phyloP scores from a whole-genome alignment of 129 eudicot species.

The Escallonia herrerae region DNA sequence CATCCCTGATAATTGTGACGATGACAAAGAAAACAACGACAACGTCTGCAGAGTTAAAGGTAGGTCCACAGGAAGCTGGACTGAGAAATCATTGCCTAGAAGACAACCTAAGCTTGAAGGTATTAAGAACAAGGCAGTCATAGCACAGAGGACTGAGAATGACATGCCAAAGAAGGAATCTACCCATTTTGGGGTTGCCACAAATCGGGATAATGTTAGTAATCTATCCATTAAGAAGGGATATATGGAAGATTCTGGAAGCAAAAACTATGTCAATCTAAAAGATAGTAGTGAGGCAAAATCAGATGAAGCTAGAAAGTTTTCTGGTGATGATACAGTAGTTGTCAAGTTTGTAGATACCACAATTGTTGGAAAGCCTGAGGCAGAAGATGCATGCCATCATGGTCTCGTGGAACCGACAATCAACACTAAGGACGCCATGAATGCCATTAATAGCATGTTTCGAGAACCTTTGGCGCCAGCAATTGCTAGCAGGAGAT shows the following conservation, averaged over 20 bases:
- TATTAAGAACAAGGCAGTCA: conserved; percentile 14
- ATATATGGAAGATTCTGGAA: conserved; percentile 7
- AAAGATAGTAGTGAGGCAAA: conserved; percentile 12
- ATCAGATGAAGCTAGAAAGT: conserved; percentile 21
- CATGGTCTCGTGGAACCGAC: conserved; percentile 98
- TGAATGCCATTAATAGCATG: conserved; percentile 89
- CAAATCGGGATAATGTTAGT: background rate
- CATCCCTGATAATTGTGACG: conserved; percentile 7
- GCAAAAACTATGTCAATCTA: conserved; percentile 14
- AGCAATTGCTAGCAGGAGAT: conserved; percentile 35
- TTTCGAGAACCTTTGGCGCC: conserved; percentile 83
- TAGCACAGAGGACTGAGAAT: conserved; percentile 18
- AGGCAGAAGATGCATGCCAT: conserved; percentile 91
- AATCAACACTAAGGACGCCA: conserved; percentile 83
- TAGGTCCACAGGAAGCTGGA: conserved; percentile 13
- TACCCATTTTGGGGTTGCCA: background rate
- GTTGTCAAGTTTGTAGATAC: conserved; percentile 72
- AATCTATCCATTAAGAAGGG: conserved; percentile 3
- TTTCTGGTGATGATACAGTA: conserved; percentile 57
- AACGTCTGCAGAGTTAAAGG: conserved; percentile 8
- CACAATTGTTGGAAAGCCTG: conserved; percentile 64
- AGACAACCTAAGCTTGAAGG: conserved; percentile 14
- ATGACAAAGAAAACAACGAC: conserved; percentile 16
- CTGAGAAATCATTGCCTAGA: conserved; percentile 15
- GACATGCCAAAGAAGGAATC: conserved; percentile 11